Evolutionary conservation across 2,329 filamentous ascomycete species (phyloP), one percentile per base, ranked within the genome.

Genomic region (Xylariaceae sp.): DNA sequence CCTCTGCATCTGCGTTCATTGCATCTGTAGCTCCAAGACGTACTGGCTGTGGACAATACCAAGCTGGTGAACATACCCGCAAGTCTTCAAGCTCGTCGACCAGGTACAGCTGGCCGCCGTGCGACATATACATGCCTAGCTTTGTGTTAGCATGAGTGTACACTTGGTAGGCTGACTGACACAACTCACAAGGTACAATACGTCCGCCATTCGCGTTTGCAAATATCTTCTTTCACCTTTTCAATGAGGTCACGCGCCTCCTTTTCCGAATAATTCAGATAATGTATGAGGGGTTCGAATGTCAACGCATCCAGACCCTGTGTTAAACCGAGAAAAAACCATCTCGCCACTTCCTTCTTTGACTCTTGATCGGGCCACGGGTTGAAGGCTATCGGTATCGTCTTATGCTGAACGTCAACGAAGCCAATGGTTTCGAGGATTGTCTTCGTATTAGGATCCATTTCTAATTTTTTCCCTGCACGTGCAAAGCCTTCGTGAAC

Each of bases 251-350:
- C 78, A 95, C 86, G 62, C 89, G 78, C n/a, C 81, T 78, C 51
- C 77, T 71, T 49, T 80, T 77, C 83, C 84, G 90, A 37, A 76
- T 73, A 55, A 84, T 82, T 53, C 45, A 65, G 30, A 48, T 86
- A 78, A 59, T 86, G 82, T 50, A 83, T 87, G 70, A 97, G 81
- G 6, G 92, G 88, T 42, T 82, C 88, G 68, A 94, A 73, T 64
- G 87, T 88, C 67, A 95, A 78, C 10, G 87, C 85, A 66, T 91
- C 84, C 53, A 95, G 75, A 30, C 88, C 88, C 69, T 89, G 84
- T 9, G 82, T 86, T 66, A 96, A 78, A 45, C 86, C 87, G 23
- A 93, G 77, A 69, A 93, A 92, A 75, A 95, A 96, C 89, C 90
- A 96, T 59, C 86, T 81, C 35, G 89, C 90, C 56, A 92, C 81